A percentile compares a stretch with the other conserved stretches of the same genome.
phyloP scores from a whole-genome alignment of 1,139 yeast species.

The Suhomyces panamericanus region DNA sequence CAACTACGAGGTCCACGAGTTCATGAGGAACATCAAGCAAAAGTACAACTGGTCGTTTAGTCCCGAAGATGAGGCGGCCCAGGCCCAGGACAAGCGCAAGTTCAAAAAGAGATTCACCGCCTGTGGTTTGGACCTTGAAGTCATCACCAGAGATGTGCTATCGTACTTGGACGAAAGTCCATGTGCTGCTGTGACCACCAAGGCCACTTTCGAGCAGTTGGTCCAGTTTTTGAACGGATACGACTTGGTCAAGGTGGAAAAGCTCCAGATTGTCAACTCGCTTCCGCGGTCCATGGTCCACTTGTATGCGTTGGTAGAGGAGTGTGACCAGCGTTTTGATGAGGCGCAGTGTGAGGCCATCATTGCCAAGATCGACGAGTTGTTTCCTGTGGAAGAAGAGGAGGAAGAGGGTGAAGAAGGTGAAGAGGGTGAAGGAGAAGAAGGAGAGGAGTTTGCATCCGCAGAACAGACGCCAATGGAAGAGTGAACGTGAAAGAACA shows the following conservation, averaged over 20 bases:
- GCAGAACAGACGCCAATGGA: conserved; percentile 14
- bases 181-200: conserved; percentile 40
- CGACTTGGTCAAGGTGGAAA: conserved; percentile 77
- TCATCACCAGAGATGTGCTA: conserved; percentile 63
- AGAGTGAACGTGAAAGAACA: neutral
- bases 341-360: conserved; percentile 62
- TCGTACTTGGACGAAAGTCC: conserved; percentile 51
- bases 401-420: conserved; percentile 37
- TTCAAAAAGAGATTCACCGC: conserved; percentile 45
- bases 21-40: conserved; percentile 52
- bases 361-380: conserved; percentile 46
- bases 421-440: conserved; percentile 21
- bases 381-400: conserved; percentile 48
- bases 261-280: conserved; percentile 76
- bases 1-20: conserved; percentile 69
- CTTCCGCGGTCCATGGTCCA: conserved; percentile 80
- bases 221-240: conserved; percentile 53
- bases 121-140: conserved; percentile 56
- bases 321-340: conserved; percentile 79
- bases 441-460: conserved; percentile 16
- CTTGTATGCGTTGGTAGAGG: conserved; percentile 80
- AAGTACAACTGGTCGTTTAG: conserved; percentile 49
- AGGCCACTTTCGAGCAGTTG: conserved; percentile 52
- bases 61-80: conserved; percentile 36
- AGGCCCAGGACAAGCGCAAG: conserved; percentile 25